Evolutionary conservation across 169 alveolate genomes (phyloP).

Genomic region (Hepatocystis sp.): DNA sequence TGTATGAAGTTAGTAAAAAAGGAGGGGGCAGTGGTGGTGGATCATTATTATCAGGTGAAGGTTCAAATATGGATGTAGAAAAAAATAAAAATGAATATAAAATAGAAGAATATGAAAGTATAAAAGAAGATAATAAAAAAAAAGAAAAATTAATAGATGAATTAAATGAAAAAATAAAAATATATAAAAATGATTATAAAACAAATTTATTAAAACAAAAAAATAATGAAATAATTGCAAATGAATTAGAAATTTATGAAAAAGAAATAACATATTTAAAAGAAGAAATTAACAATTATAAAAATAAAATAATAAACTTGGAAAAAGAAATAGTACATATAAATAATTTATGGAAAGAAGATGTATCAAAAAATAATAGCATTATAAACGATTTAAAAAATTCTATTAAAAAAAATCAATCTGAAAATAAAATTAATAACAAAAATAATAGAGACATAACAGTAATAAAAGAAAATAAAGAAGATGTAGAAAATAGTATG

Average conservation of each 20-base stretch:
- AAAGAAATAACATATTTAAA: constrained; percentile 49
- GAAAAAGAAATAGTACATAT: constrained; percentile 36
- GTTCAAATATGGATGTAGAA: too few relatives aligned
- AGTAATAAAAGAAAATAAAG: neutral
- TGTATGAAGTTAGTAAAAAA: neutral
- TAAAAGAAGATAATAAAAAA: constrained; percentile 28
- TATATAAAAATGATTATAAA: constrained; percentile 43
- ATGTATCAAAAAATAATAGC: constrained; percentile 34
- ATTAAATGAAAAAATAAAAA: constrained; percentile 19
- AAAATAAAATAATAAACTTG: constrained; percentile 11
- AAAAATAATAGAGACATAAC: neutral
- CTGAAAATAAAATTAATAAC: constrained; percentile 26
- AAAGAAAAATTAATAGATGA: constrained; percentile 65
- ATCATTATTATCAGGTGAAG: neutral
- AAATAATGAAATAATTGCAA: constrained; percentile 13
- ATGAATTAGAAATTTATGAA: constrained; percentile 15
- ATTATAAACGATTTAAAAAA: constrained; percentile 24
- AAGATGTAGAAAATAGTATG: neutral
- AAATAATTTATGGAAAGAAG: constrained; percentile 30
- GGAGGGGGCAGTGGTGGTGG: neutral
- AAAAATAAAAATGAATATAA: constrained; percentile 16
- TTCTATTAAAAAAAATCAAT: constrained; percentile 21
- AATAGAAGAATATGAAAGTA: constrained; percentile 8
- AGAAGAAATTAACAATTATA: constrained; percentile 47
- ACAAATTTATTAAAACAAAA: constrained; percentile 9